Evolutionary conservation across 345 rosid genomes (phyloP).

Genomic region (Eucalyptus marginata): DNA sequence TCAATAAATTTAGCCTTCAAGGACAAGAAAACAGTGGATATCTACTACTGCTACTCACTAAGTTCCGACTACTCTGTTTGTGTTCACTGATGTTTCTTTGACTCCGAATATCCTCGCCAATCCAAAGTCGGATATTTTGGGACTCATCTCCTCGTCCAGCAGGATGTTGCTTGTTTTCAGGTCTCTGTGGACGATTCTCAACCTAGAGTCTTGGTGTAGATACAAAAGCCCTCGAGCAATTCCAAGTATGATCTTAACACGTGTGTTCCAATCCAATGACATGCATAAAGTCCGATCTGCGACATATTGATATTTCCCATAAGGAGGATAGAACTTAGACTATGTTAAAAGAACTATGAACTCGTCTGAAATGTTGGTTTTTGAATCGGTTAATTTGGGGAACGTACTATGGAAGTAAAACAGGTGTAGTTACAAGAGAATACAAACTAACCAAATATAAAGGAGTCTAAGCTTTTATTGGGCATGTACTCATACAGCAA

Average conservation of each 20-base stretch:
- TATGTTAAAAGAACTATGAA: neutral
- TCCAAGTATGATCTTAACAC: conserved; percentile 45
- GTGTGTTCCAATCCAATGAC: conserved; percentile 33
- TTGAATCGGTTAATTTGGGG: neutral
- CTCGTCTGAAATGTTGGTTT: neutral
- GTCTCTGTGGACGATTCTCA: conserved; percentile 66
- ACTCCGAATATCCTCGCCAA: conserved; percentile 59
- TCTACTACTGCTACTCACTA: conserved; percentile 30
- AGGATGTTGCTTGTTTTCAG: conserved; percentile 54
- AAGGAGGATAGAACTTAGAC: neutral
- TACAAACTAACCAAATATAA: conserved; percentile 32
- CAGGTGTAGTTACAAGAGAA: neutral
- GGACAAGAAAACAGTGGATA: neutral
- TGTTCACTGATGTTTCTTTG: conserved; percentile 36
- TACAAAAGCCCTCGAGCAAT: conserved; percentile 59
- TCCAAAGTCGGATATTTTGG: conserved; percentile 76
- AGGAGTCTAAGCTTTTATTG: conserved; percentile 56
- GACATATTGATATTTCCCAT: neutral
- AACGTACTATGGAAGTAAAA: neutral
- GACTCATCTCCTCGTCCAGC: conserved; percentile 57
- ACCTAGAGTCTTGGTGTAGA: conserved; percentile 70
- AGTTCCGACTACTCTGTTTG: conserved; percentile 60
- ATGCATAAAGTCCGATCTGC: conserved; percentile 14
- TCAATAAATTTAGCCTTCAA: neutral
- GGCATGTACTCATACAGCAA: conserved; percentile 57